Evolutionary conservation across 306 rosid genomes (phyloP).

Genomic region (Cucurbita ficifolia): DNA sequence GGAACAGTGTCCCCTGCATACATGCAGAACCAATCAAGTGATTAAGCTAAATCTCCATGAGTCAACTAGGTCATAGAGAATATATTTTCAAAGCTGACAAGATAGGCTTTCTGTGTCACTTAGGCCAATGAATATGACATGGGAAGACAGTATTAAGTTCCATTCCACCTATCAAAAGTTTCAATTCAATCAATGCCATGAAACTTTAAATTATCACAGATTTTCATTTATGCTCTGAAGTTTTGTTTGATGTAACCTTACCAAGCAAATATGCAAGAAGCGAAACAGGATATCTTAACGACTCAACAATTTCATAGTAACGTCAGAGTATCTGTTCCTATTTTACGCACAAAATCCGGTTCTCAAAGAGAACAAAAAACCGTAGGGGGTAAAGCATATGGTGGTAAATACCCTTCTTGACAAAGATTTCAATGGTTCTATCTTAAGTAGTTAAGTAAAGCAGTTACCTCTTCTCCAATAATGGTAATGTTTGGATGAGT

Average conservation of each 20-base stretch:
- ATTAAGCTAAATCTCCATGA: not conserved
- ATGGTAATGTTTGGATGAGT: conserved; percentile 94
- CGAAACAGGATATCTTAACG: not conserved
- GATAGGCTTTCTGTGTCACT: not conserved
- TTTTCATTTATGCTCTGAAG: not conserved
- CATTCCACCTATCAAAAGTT: not conserved
- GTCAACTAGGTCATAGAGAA: not conserved
- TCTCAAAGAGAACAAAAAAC: not conserved
- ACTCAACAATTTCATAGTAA: not conserved
- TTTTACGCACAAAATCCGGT: not conserved
- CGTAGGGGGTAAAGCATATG: not conserved
- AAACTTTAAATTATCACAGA: not conserved
- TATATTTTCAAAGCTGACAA: not conserved
- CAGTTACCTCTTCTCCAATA: conserved; percentile 86
- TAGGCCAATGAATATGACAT: not conserved
- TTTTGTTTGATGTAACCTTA: not conserved
- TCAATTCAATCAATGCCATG: not conserved
- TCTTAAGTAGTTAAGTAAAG: not conserved
- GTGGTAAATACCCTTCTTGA: not conserved
- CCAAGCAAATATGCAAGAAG: not conserved
- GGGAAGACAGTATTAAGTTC: not conserved
- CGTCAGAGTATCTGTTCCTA: not conserved
- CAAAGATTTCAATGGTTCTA: not conserved
- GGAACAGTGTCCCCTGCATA: not conserved
- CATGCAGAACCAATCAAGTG: not conserved